phyloP scores from a whole-genome alignment of 2,329 filamentous ascomycete genomes.

The Colletotrichum sp. region DNA sequence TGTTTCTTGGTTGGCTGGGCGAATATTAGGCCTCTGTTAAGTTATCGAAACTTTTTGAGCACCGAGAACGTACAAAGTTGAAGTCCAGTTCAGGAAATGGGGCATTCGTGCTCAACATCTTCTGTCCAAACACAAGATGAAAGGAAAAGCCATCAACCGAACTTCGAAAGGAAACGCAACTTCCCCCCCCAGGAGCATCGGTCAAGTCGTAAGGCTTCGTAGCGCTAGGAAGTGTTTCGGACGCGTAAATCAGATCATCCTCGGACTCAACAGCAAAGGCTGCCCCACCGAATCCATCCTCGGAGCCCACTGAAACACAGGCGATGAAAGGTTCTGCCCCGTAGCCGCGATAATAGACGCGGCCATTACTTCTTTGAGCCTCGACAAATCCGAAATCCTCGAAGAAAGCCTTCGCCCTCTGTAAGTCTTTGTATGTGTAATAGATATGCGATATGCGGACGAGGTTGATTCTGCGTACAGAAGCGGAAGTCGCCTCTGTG shows the following conservation, averaged over 20 bases:
- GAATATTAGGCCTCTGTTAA: no score
- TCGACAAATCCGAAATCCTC: constrained; percentile 54
- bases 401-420: constrained; percentile 45
- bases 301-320: constrained; percentile 52
- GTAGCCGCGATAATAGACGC: constrained; percentile 66
- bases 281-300: constrained; percentile 60
- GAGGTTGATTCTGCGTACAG: constrained; percentile 33
- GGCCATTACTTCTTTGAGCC: constrained; percentile 40
- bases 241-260: constrained; percentile 58
- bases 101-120: constrained; percentile 34
- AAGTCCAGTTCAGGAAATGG: constrained; percentile 46
- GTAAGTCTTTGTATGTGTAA: constrained; percentile 53
- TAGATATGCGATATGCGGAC: constrained; percentile 49
- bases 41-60: no score
- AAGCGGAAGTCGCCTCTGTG: neutral
- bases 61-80: constrained; percentile 43
- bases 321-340: constrained; percentile 65
- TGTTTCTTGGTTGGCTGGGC: constrained; percentile 44
- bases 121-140: constrained; percentile 62
- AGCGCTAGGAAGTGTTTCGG: constrained; percentile 50
- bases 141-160: constrained; percentile 62
- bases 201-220: constrained; percentile 50
- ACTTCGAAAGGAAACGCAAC: constrained; percentile 56
- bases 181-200: constrained; percentile 59
- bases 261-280: constrained; percentile 63